These are phyloP conservation scores for Morella rubra DNA, from an alignment of 306 rosid species.

Conservation along the genomic window DNA sequence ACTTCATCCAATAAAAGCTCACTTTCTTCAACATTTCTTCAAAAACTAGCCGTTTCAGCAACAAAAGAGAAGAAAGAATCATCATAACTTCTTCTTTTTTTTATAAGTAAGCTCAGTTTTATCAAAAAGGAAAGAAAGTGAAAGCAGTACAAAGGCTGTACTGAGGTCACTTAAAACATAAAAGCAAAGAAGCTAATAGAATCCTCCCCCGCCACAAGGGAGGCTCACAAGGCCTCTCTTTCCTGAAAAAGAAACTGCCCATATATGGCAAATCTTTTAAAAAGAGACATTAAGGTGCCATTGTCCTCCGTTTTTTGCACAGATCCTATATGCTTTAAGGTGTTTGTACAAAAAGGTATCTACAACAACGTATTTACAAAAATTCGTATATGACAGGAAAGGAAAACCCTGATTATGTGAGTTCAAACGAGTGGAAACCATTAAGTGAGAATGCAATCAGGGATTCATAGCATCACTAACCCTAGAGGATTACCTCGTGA, in stretches of 20 bases:
- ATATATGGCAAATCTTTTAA: not conserved
- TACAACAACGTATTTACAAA: not conserved
- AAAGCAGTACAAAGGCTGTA: no score
- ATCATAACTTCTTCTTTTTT: no score
- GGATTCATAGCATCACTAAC: constrained; percentile 13
- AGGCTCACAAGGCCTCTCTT: no score
- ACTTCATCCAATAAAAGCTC: no score
- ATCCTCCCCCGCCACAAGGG: not conserved
- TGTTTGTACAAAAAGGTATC: not conserved
- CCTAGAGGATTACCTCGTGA: constrained; percentile 54
- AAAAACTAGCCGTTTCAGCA: not conserved
- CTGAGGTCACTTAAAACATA: no score
- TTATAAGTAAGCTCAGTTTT: no score
- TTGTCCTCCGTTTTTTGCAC: no score
- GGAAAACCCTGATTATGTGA: not conserved
- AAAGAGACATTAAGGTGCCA: not conserved
- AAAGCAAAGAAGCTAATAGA: no score
- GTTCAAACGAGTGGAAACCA: not conserved
- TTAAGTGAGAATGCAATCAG: not conserved
- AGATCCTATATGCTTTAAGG: not conserved
- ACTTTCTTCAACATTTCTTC: not conserved
- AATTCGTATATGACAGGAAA: not conserved
- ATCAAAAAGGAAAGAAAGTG: no score
- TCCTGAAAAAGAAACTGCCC: not conserved
- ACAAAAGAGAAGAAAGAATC: no score